Percentiles rank a stretch among this genome's conserved stretches.
These are phyloP conservation scores for Corymbia calophylla DNA, from an alignment of 441 rosid species.

Conservation along the genomic window DNA sequence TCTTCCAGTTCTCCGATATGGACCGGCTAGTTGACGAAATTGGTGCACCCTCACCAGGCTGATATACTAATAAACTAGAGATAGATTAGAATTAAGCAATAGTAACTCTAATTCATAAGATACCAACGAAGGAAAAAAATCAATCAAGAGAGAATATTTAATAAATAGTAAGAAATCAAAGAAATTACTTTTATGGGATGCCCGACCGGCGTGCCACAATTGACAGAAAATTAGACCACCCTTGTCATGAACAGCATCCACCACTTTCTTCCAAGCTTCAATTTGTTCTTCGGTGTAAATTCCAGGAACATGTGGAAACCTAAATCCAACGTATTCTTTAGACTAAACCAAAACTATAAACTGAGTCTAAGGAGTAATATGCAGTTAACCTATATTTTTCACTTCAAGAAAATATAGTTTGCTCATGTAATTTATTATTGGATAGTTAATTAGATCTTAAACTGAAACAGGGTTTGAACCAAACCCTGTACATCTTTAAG, in stretches of 20 bases:
- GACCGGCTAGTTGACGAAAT: conserved; percentile 62
- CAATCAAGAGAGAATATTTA: background rate
- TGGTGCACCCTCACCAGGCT: conserved; percentile 68
- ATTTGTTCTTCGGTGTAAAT: background rate
- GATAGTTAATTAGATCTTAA: background rate
- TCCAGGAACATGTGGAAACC: background rate
- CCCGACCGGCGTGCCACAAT: background rate
- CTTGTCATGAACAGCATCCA: background rate
- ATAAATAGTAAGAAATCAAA: background rate
- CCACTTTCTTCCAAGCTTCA: background rate
- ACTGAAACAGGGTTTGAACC: background rate
- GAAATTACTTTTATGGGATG: background rate
- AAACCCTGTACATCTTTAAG: background rate
- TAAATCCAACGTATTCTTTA: background rate
- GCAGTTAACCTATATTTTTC: background rate
- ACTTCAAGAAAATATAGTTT: background rate
- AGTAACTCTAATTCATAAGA: background rate
- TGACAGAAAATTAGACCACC: background rate
- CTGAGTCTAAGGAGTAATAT: background rate
- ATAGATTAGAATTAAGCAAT: background rate
- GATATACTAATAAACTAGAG: conserved; percentile 38
- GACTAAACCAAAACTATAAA: background rate
- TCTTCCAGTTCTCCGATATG: conserved; percentile 54
- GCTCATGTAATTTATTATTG: background rate
- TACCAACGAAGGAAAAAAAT: background rate